Base-by-base conservation (phyloP, 352 stramenopile genomes). In the Phytophthora ohioensis region DNA sequence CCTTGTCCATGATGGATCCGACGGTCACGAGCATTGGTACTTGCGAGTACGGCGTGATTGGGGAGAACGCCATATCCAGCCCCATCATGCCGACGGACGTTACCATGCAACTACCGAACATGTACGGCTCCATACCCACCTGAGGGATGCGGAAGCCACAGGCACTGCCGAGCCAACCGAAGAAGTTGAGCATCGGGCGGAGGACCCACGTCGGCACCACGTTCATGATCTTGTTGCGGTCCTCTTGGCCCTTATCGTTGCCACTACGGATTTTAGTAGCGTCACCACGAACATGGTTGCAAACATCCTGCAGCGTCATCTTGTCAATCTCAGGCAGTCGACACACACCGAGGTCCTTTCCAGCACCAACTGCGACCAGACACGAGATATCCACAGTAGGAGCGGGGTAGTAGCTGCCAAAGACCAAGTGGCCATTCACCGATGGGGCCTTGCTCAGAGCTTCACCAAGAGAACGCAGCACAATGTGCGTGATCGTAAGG, bases 11-110 rank as follows among this genome's bases (percentile, higher is more conserved):
- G 69, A 91, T 87, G 3, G 82, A 77, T 15, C 84, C 86, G 56
- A 94, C 79, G 8, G 79, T 90, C 30, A 94, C 71, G 15, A 94
- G 76, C 81, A 92, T 85, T 15, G 84, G 82, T 13, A 79, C 79
- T 54, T 92, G 80, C 30, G 81, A 71, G 64, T 86, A 92, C 46
- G 84, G 81, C 13, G 81, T 87, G 36, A 92, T 84, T 2, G 84
- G 82, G 1, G 82, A 83, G 43, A 90, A 92, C 17, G 82, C 84
- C 15, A 91, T 59, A 55, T 92, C 86, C 42, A 91, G 71, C 10
- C 81, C 82, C 82, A 91, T 88, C 79, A 90, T 88, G 3, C 85
- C 83, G 6, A 91, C 82, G 2, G 85, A 91, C 39, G 83, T 92
- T 38, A 94, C 83, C 75, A 92, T 85, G 64, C 78, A 87, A 53